Base-by-base conservation (phyloP, 2,329 filamentous ascomycete genomes). In the Colletotrichum cuscutae region DNA sequence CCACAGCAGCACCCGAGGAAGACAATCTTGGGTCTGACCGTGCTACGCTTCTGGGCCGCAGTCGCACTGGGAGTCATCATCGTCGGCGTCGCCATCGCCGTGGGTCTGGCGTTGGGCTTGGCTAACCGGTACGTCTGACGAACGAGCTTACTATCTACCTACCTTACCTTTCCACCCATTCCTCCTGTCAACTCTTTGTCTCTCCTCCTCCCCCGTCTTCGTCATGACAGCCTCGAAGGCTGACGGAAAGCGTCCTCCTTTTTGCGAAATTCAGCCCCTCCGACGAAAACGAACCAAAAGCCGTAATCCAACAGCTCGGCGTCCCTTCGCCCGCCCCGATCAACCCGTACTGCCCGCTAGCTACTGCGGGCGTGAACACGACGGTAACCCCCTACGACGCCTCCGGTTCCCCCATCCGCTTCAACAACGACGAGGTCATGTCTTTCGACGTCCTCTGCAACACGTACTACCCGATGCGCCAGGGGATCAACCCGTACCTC, bases 361-460 rank as follows among this genome's bases (percentile, higher is more conserved):
- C 53, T 26, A 59, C n/a, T 12, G 30, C 35, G 24, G 54, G 35
- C 24, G 15, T 13, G 2, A 70, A 63, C 37, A 74, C 58, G 26
- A 66, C 26, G 46, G 65, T 74, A 8, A 74, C 72, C 13, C 65
- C 72, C n/a, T 74, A 74, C 60, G 72, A 74, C 61, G 72, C 71
- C 32, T 74, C 72, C 1, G 72, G 72, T 26, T 60, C 59, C 13
- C 65, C 72, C 30, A 74, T 74, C 54, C 69, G 70, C 69, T 74
- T 74, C 71, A 74, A 74, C 53, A 74, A 74, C 49, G 72, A 74
- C 64, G 56, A 73, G 65, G 72, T 63, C 37, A 73, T 73, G 71
- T 69, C 64, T 35, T 74, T 74, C 5, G 68, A 74, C 35, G 35
- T 74, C 15, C 71, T 74, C 11, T 74, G 71, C 58, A 66, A 74